These are phyloP conservation scores for Fusarium tuaranense DNA, from an alignment of 2,329 filamentous ascomycete genomes.

Conservation along the genomic window DNA sequence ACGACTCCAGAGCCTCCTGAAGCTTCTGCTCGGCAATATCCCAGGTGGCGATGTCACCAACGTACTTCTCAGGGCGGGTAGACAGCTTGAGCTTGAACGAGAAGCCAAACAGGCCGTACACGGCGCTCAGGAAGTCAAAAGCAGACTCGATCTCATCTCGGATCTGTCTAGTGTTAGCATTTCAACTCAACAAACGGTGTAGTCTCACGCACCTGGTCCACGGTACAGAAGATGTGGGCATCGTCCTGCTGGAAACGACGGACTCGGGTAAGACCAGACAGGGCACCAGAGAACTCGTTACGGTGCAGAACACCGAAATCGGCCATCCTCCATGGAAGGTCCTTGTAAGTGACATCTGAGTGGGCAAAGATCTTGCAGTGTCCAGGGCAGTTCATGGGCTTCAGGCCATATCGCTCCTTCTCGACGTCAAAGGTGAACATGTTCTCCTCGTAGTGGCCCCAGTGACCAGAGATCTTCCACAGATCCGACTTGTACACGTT, in stretches of 20 bases:
- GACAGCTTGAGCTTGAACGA: slow-evolving; percentile 95
- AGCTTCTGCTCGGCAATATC: slow-evolving; percentile 87
- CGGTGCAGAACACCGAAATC: slow-evolving; percentile 97
- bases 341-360: slow-evolving; percentile 83
- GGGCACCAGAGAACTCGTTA: slow-evolving; percentile 93
- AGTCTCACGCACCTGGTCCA: slow-evolving; percentile 49
- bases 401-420: slow-evolving; percentile 79
- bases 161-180: slow-evolving; percentile 45
- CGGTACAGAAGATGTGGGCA: slow-evolving; percentile 89
- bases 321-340: slow-evolving; percentile 91
- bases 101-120: slow-evolving; percentile 72
- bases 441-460: slow-evolving; percentile 87
- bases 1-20: slow-evolving; percentile 81
- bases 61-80: slow-evolving; percentile 87
- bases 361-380: slow-evolving; percentile 91
- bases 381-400: slow-evolving; percentile 98
- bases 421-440: slow-evolving; percentile 85
- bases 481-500: slow-evolving; percentile 94
- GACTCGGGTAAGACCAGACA: slow-evolving; percentile 91
- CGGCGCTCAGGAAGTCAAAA: slow-evolving; percentile 86
- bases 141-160: slow-evolving; percentile 74
- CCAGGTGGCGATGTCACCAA: slow-evolving; percentile 90
- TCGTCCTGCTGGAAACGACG: slow-evolving; percentile 97
- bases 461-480: slow-evolving; percentile 96
- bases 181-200: background rate